These are phyloP conservation scores for Medicago lupulina DNA, from an alignment of 306 rosid species.

Conservation along the genomic window DNA sequence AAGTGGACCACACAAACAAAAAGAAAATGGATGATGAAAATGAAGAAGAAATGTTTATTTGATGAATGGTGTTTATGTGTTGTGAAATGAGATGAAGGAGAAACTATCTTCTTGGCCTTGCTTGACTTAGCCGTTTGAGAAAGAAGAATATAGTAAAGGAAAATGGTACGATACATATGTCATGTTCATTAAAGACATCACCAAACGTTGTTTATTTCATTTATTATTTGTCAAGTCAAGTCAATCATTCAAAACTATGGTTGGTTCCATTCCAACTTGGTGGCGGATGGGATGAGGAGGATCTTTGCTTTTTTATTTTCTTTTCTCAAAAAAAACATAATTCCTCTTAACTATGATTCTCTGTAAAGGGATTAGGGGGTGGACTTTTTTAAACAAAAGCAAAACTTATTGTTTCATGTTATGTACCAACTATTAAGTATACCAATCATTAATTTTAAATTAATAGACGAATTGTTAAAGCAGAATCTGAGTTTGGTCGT, in stretches of 20 bases:
- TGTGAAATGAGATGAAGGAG: background rate
- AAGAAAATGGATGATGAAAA: background rate
- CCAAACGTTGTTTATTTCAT: background rate
- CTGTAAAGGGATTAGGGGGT: too few species aligned
- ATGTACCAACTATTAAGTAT: too few species aligned
- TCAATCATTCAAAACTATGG: background rate
- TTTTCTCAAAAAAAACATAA: too few species aligned
- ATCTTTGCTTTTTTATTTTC: background rate
- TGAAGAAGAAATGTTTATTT: too few species aligned
- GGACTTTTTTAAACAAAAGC: too few species aligned
- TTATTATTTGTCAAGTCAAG: background rate
- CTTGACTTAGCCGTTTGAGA: background rate
- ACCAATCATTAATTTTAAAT: too few species aligned
- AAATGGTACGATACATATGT: too few species aligned
- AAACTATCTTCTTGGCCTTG: background rate
- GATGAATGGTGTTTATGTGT: too few species aligned
- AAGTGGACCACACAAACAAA: background rate
- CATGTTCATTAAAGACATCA: background rate
- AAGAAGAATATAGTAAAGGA: background rate
- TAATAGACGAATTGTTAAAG: too few species aligned
- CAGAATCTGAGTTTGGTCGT: too few species aligned
- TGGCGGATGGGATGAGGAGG: background rate
- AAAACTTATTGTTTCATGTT: too few species aligned
- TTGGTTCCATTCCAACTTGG: background rate
- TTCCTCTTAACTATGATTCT: too few species aligned